These are phyloP conservation scores for Saccharomycopsis sp. DNA, from an alignment of 805 yeast genomes.

Conservation along the genomic window DNA sequence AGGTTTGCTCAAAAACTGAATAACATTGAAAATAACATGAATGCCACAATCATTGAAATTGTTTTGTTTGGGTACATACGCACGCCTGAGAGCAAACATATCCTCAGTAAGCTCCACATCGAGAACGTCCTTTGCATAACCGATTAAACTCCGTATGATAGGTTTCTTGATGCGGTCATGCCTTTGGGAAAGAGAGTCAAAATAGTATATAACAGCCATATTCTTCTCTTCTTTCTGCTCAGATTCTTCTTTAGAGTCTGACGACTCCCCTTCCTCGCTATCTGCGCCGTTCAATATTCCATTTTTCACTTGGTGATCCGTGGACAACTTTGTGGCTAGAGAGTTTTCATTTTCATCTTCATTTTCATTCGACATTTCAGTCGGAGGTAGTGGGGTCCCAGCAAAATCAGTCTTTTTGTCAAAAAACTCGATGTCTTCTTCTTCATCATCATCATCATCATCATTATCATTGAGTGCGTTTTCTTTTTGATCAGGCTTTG, in stretches of 20 bases:
- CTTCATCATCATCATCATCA: neutral
- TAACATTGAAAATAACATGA: constrained; percentile 70
- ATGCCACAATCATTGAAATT: constrained; percentile 94
- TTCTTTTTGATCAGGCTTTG: constrained; percentile 3
- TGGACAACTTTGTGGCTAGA: too few species aligned
- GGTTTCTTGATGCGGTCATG: constrained; percentile 46
- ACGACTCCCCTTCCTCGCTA: neutral
- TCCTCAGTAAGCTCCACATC: constrained; percentile 36
- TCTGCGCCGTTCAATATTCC: too few species aligned
- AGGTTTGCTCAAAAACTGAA: constrained; percentile 46
- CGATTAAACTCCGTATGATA: constrained; percentile 48
- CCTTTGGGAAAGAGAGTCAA: constrained; percentile 67
- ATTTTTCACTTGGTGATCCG: too few species aligned
- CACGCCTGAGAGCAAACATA: constrained; percentile 39
- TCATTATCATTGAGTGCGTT: neutral
- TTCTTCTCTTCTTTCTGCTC: constrained; percentile 8
- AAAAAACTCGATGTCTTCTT: neutral
- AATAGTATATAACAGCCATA: constrained; percentile 35
- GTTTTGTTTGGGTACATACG: constrained; percentile 70
- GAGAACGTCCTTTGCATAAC: constrained; percentile 62
- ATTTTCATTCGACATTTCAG: neutral
- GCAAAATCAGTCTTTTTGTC: too few species aligned
- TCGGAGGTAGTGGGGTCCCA: too few species aligned
- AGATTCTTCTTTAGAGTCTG: neutral
- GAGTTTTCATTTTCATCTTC: too few species aligned